Evolutionary conservation across 768 basidiomycete species (phyloP), one percentile per base, ranked within the genome.

Genomic region (Russula brevipes): DNA sequence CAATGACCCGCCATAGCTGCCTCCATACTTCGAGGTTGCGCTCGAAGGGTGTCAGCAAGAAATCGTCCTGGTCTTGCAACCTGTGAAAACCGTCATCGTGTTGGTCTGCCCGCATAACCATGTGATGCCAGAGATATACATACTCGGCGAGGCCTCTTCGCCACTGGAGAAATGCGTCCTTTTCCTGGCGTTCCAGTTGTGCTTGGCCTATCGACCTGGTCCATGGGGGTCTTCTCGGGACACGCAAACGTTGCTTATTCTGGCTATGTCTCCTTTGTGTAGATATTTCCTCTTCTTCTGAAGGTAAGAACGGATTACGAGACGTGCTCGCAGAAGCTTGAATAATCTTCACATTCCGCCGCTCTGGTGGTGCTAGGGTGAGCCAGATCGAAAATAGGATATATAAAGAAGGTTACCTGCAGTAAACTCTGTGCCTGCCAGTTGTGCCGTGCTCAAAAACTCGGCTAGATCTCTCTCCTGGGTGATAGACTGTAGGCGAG

Each of bases 21-120:
- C 97, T 80, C 96, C 97, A 98, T 12, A 99, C 97, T 79, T 98
- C 95, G 38, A 99, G 76, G 71, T 98, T 99, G 54, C 94, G 88
- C 72, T 99, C 97, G 70, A 97, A 99, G 5, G 94, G 96, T 0
- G 95, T 96, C 1, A 98, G 79, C n/a, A 98, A 81, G 35, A 98
- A 83, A 45, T 85, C 83, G 60, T 96, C 89, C 64, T 82, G 79
- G 70, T 97, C 94, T 72, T 96, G 93, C 12, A 98, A 78, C 61
- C 94, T 97, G 45, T 5, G 39, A 14, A 17, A 17, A 7, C 1
- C 19, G 30, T 12, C 17, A 17, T 44, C 19, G 42, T 14, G 11
- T 35, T 9, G 42, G 11, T 17, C 46, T 17, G 11, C 24, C 35
- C 44, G 38, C 55, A 36, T 44, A 39, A 19, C 24, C 7, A 41